Conservation (phyloP, 495 filamentous ascomycete species). For the Aspergillus biplanus region DNA sequence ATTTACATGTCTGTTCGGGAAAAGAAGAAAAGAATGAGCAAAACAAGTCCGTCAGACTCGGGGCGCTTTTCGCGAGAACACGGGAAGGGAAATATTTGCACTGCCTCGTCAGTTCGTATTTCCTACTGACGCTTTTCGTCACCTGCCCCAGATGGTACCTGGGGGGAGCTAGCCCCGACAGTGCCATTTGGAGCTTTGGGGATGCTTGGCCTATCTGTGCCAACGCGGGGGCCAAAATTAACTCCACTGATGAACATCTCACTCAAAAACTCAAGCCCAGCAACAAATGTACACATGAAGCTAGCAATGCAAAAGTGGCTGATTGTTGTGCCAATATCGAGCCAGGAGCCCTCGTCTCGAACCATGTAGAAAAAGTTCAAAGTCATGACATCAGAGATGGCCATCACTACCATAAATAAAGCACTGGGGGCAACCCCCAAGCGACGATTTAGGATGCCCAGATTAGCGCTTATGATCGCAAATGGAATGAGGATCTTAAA, state of each 20-base stretch:
- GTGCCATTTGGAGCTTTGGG: constrained; percentile 15
- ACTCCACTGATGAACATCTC: constrained; percentile 83
- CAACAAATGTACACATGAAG: constrained; percentile 86
- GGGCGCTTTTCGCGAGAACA: not conserved
- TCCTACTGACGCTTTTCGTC: constrained; percentile 8
- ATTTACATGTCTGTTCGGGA: constrained; percentile 16
- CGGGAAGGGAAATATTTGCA: not conserved
- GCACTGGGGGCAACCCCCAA: constrained; percentile 80
- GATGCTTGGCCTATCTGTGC: constrained; percentile 5
- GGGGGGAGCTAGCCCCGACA: not conserved
- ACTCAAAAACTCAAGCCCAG: constrained; percentile 81
- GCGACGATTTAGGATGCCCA: constrained; percentile 88
- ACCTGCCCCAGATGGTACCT: not conserved
- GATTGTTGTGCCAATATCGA: constrained; percentile 96
- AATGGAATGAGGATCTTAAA: constrained; percentile 95
- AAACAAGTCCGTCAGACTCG: too few relatives aligned
- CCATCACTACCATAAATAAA: constrained; percentile 94
- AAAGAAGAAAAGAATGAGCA: not conserved
- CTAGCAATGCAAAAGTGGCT: constrained; percentile 94
- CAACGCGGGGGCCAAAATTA: constrained; percentile 56
- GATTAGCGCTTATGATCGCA: constrained; percentile 86
- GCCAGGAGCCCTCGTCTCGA: constrained; percentile 91
- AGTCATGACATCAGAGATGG: constrained; percentile 88
- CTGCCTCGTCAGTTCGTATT: not conserved
- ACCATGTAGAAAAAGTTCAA: constrained; percentile 99